Evolutionary conservation across 257 asterid genomes (phyloP).

Genomic region (Linderniella brevidens): DNA sequence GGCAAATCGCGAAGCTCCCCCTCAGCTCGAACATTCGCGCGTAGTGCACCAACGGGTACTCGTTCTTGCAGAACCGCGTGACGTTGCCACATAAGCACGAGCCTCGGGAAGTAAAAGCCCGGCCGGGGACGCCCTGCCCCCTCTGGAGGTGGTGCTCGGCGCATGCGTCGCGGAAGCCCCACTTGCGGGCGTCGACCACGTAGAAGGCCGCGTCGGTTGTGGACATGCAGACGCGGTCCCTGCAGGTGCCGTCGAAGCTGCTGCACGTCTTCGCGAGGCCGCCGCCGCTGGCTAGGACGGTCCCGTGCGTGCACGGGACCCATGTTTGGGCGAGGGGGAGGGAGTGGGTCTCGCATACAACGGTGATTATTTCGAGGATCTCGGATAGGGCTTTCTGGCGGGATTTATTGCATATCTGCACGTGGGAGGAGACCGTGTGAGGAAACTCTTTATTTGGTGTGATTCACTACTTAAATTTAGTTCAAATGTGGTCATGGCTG

Average conservation of each 20-base stretch:
- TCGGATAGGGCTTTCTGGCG: constrained; percentile 77
- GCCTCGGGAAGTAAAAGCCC: constrained; percentile 51
- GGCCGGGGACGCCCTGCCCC: constrained; percentile 87
- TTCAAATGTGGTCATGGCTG: no score
- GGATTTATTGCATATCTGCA: constrained; percentile 78
- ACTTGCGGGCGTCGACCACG: constrained; percentile 70
- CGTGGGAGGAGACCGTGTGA: no score
- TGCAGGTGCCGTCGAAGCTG: constrained; percentile 90
- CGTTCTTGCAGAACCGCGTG: constrained; percentile 55
- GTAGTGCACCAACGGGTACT: constrained; percentile 88
- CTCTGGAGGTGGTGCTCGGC: constrained; percentile 79
- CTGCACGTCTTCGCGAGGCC: constrained; percentile 79
- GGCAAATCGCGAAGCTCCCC: constrained; percentile 64
- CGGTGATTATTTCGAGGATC: constrained; percentile 65
- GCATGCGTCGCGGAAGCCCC: constrained; percentile 91
- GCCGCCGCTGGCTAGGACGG: constrained; percentile 66
- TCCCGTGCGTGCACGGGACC: constrained; percentile 88
- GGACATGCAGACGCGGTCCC: constrained; percentile 64
- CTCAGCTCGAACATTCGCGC: constrained; percentile 69
- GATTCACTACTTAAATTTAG: no score
- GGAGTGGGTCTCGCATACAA: constrained; percentile 71
- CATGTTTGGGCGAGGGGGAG: constrained; percentile 92
- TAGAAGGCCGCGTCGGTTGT: constrained; percentile 4
- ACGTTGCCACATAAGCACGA: constrained; percentile 60
- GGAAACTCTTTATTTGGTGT: no score